Evolutionary conservation across 2,329 filamentous ascomycete species (phyloP).

Genomic region (Epichloe scottii): DNA sequence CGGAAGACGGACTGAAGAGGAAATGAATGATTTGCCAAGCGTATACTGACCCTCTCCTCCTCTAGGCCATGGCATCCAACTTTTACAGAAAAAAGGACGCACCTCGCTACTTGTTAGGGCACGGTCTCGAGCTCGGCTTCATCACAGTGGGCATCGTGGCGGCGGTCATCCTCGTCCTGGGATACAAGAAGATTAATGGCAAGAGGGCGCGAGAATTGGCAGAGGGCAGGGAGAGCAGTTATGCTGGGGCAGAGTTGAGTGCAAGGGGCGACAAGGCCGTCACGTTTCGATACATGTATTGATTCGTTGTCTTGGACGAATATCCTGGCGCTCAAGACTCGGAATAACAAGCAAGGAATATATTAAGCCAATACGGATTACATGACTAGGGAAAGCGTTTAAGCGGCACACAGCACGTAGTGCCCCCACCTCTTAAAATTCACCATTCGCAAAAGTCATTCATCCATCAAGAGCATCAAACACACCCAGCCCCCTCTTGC

Average conservation of each 20-base stretch:
- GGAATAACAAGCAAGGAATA: no score
- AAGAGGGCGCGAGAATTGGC: conserved; percentile 36
- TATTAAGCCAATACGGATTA: no score
- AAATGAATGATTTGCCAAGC: no score
- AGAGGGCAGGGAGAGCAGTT: conserved; percentile 26
- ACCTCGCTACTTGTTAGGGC: conserved; percentile 37
- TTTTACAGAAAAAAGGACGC: conserved; percentile 47
- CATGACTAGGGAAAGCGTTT: no score
- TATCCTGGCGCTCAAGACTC: no score
- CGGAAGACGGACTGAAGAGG: neutral
- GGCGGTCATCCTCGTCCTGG: conserved; percentile 28
- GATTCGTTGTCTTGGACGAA: no score
- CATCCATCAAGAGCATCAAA: no score
- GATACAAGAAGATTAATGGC: conserved; percentile 47
- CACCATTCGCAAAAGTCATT: no score
- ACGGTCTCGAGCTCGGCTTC: conserved; percentile 38
- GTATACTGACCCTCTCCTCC: neutral
- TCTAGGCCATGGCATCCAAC: conserved; percentile 54
- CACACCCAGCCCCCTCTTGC: no score
- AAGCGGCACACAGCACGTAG: no score
- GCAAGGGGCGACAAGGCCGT: conserved; percentile 47
- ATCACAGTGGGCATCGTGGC: conserved; percentile 33
- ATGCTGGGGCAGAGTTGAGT: conserved; percentile 38
- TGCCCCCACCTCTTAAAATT: no score
- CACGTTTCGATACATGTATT: conserved; percentile 50